phyloP scores from a whole-genome alignment of 805 yeast species.

The Wickerhamiella parazyma region DNA sequence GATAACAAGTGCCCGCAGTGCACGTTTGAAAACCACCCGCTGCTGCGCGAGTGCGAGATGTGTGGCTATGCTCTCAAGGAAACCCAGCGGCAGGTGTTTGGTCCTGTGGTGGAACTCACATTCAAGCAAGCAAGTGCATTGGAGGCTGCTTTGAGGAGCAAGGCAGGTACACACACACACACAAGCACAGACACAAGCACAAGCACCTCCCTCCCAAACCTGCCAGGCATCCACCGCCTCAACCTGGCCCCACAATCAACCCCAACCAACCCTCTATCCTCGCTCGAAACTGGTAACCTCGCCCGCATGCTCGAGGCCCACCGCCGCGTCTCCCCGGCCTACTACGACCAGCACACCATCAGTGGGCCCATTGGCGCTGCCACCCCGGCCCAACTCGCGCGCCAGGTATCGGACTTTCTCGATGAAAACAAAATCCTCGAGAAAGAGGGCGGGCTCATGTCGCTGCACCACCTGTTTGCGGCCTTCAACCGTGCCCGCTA shows the following conservation, averaged over 20 bases:
- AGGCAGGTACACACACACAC: background rate
- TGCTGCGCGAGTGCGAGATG: constrained; percentile 66
- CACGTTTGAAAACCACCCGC: constrained; percentile 74
- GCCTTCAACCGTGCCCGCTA: constrained; percentile 49
- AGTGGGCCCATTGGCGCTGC: background rate
- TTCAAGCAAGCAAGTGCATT: constrained; percentile 45
- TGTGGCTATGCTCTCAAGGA: constrained; percentile 52
- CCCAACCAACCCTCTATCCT: background rate
- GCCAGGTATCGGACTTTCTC: constrained; percentile 67
- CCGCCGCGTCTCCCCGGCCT: constrained; percentile 9
- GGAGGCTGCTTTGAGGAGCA: background rate
- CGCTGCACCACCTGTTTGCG: constrained; percentile 50
- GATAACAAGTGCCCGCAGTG: constrained; percentile 40
- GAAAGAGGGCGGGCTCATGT: constrained; percentile 43
- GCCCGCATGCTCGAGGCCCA: constrained; percentile 36
- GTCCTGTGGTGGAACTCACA: constrained; percentile 42
- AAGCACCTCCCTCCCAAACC: no score
- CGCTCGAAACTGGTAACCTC: constrained; percentile 51
- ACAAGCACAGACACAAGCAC: background rate
- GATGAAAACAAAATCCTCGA: constrained; percentile 32
- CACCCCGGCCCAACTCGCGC: constrained; percentile 41
- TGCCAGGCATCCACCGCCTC: background rate
- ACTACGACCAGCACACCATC: background rate
- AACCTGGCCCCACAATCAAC: background rate
- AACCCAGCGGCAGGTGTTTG: constrained; percentile 15